phyloP scores from a whole-genome alignment of 2,329 filamentous ascomycete species.

The Beauveria caledonica region DNA sequence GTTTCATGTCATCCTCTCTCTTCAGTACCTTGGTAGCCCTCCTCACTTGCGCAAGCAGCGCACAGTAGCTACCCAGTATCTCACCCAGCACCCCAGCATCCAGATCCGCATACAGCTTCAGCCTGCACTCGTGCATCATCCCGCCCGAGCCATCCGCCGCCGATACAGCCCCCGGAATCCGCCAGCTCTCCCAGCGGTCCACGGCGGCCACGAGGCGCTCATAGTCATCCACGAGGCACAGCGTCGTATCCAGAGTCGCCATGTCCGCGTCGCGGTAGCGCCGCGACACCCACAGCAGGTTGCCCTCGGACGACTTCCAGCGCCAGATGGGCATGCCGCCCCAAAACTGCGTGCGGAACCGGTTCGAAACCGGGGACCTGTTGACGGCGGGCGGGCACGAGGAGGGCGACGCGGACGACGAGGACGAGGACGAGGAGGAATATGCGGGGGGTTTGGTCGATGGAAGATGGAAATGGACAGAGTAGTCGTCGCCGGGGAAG shows the following conservation, averaged over 20 bases:
- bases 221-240: constrained; percentile 10
- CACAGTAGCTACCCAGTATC: constrained; percentile 8
- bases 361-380: not conserved
- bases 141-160: not conserved
- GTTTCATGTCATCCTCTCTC: not conserved
- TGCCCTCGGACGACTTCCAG: constrained; percentile 9
- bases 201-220: constrained; percentile 6
- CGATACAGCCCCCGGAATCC: not conserved
- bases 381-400: not conserved
- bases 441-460: not conserved
- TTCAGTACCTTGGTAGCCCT: not conserved
- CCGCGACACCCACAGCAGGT: constrained; percentile 9
- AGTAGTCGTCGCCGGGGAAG: constrained; percentile 7
- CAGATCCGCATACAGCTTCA: constrained; percentile 6
- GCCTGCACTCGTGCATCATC: not conserved
- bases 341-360: constrained; percentile 10
- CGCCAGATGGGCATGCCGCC: constrained; percentile 9
- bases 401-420: not conserved
- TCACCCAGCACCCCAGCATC: constrained; percentile 3
- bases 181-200: not conserved
- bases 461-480: not conserved
- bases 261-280: constrained; percentile 7
- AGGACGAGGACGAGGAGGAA: not conserved
- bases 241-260: not conserved
- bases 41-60: constrained; percentile 1